Evolutionary conservation across 148 eudicot species (phyloP).

Genomic region (Fagopyrum homotropicum): DNA sequence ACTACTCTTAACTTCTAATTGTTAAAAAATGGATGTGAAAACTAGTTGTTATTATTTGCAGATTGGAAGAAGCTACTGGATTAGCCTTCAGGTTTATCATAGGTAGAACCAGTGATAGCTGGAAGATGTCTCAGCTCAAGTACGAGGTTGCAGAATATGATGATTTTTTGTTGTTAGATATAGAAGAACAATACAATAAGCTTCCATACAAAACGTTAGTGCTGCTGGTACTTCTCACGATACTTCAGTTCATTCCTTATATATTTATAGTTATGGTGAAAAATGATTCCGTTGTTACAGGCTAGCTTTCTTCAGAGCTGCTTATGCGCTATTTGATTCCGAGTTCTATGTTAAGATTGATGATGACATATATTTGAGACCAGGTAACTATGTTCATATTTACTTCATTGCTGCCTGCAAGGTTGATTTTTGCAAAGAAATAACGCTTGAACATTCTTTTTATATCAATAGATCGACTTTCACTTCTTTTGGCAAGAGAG

Average conservation of each 20-base stretch:
- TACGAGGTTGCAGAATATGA: slow-evolving; percentile 76
- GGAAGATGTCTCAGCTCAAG: slow-evolving; percentile 71
- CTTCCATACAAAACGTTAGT: slow-evolving; percentile 99
- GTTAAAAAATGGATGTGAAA: background rate
- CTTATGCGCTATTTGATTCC: slow-evolving; percentile 69
- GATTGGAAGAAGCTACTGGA: slow-evolving; percentile 97
- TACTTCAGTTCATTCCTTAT: background rate
- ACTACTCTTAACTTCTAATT: background rate
- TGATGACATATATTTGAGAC: slow-evolving; percentile 89
- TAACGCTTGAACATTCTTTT: slow-evolving; percentile 8
- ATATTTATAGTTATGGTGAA: slow-evolving; percentile 1
- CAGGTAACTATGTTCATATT: slow-evolving; percentile 38
- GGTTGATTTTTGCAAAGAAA: background rate
- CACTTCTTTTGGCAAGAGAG: slow-evolving; percentile 83
- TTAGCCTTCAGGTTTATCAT: slow-evolving; percentile 89
- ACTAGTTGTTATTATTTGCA: slow-evolving; percentile 19
- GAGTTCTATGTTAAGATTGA: slow-evolving; percentile 94
- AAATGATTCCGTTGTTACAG: slow-evolving; percentile 31
- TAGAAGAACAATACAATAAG: slow-evolving; percentile 90
- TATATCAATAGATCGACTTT: slow-evolving; percentile 65
- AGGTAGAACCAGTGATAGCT: slow-evolving; percentile 62
- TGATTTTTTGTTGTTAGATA: slow-evolving; percentile 80
- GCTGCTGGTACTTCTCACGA: slow-evolving; percentile 2
- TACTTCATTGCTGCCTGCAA: background rate
- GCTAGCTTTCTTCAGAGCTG: slow-evolving; percentile 91